Percentiles rank a stretch among this genome's conserved stretches.
These are phyloP conservation scores for Pseudogymnoascus sp. DNA, from an alignment of 2,329 filamentous ascomycete species.

Conservation along the genomic window DNA sequence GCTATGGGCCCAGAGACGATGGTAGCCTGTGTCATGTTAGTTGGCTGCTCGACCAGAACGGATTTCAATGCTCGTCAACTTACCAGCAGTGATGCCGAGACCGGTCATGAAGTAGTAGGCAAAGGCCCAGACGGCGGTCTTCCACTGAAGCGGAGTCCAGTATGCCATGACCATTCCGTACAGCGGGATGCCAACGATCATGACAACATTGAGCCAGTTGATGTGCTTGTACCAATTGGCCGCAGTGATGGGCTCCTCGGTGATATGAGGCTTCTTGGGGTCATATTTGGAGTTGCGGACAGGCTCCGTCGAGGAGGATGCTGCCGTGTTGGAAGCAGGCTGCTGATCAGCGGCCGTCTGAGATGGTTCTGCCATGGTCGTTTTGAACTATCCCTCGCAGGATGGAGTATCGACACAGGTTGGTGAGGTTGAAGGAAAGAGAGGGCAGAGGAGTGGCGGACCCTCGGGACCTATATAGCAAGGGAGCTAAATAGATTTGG, in stretches of 20 bases:
- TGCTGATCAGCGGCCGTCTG: slow-evolving; percentile 14
- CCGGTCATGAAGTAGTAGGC: slow-evolving; percentile 78
- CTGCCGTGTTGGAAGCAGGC: slow-evolving; percentile 22
- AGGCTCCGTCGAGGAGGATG: slow-evolving; percentile 21
- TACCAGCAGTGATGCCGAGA: slow-evolving; percentile 70
- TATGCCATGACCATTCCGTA: slow-evolving; percentile 64
- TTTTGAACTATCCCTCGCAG: not conserved
- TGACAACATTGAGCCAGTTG: slow-evolving; percentile 82
- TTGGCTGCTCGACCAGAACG: not conserved
- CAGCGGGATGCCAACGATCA: slow-evolving; percentile 72
- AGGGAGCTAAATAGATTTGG: slow-evolving; percentile 3
- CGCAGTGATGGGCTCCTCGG: slow-evolving; percentile 70
- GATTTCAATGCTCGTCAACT: slow-evolving; percentile 23
- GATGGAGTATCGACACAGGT: not conserved
- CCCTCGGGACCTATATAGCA: slow-evolving; percentile 1
- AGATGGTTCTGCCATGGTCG: slow-evolving; percentile 11
- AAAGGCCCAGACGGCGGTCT: slow-evolving; percentile 66
- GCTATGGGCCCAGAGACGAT: slow-evolving; percentile 78
- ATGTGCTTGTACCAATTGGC: slow-evolving; percentile 86
- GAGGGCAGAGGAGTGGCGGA: not conserved
- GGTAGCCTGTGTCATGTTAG: slow-evolving; percentile 46
- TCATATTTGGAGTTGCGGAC: slow-evolving; percentile 37
- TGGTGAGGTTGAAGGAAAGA: not conserved
- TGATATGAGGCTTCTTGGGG: slow-evolving; percentile 71
- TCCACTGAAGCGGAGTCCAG: slow-evolving; percentile 65